Percentiles rank a stretch among this genome's conserved stretches.
Evolutionary conservation across 805 yeast species (phyloP).

Genomic region (Lachancea dasiensis): DNA sequence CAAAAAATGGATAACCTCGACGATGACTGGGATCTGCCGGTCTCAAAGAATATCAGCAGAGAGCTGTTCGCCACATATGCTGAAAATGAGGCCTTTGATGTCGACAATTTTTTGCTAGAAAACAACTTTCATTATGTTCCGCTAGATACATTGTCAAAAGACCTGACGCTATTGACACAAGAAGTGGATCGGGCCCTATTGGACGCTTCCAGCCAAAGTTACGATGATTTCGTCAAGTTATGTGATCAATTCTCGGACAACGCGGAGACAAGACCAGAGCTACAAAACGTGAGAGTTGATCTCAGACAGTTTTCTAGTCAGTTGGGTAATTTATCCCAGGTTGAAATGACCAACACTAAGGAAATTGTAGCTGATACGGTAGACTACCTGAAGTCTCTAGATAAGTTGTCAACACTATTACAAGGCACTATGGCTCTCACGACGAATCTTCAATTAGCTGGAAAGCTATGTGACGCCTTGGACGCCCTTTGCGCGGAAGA

Average conservation of each 20-base stretch:
- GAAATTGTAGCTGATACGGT: conserved; percentile 23
- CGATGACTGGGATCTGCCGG: conserved; percentile 26
- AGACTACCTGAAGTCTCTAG: conserved; percentile 25
- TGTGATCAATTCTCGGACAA: conserved; percentile 22
- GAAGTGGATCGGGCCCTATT: conserved; percentile 23
- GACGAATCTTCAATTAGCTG: conserved; percentile 15
- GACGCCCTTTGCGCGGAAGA: conserved; percentile 23
- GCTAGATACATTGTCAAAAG: conserved; percentile 26
- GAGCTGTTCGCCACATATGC: conserved; percentile 23
- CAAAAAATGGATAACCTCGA: conserved; percentile 20
- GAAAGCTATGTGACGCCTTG: conserved; percentile 21
- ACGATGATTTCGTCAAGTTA: conserved; percentile 23
- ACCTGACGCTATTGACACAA: conserved; percentile 21
- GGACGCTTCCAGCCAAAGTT: conserved; percentile 23
- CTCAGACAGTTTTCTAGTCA: conserved; percentile 19
- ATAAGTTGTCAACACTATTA: conserved; percentile 18
- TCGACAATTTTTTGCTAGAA: conserved; percentile 26
- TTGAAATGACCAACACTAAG: conserved; percentile 20
- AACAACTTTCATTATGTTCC: conserved; percentile 31
- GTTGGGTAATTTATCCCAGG: conserved; percentile 17
- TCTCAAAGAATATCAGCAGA: conserved; percentile 23
- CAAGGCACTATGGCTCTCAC: conserved; percentile 17
- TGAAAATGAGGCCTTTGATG: conserved; percentile 19
- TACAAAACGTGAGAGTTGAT: conserved; percentile 22
- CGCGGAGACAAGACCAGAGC: conserved; percentile 19